A percentile compares a stretch with the other conserved stretches of the same genome.
These are phyloP conservation scores for Lotus japonicus DNA, from an alignment of 306 rosid genomes.

Conservation along the genomic window DNA sequence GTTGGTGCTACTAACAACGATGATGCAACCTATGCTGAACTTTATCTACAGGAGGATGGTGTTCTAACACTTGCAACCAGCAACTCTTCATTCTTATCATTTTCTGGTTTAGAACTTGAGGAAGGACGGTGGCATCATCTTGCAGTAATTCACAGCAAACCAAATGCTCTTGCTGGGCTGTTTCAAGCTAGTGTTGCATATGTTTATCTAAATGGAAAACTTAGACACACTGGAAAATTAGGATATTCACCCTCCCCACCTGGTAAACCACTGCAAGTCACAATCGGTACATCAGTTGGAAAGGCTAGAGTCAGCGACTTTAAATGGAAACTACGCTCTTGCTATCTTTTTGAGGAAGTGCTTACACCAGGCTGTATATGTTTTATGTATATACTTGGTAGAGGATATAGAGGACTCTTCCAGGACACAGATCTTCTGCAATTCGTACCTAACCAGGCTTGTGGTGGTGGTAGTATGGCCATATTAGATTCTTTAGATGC, in stretches of 20 bases:
- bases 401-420: conserved; percentile 96
- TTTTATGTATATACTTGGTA: conserved; percentile 95
- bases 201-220: conserved; percentile 92
- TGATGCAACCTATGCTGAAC: conserved; percentile 71
- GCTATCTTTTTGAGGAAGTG: conserved; percentile 98
- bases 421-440: conserved; percentile 96
- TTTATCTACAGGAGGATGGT: conserved; percentile 96
- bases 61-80: conserved; percentile 93
- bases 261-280: conserved; percentile 90
- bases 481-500: conserved; percentile 91
- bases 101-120: conserved; percentile 89
- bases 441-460: conserved; percentile 95
- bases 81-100: conserved; percentile 68
- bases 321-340: conserved; percentile 90
- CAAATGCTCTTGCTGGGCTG: conserved; percentile 99
- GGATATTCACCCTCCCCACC: conserved; percentile 96
- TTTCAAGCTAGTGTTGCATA: conserved; percentile 98
- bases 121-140: conserved; percentile 99
- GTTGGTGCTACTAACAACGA: conserved; percentile 84
- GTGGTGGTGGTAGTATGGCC: conserved; percentile 99
- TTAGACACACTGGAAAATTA: conserved; percentile 91
- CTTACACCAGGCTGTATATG: conserved; percentile 84
- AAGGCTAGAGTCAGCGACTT: conserved; percentile 75
- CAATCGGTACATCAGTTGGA: conserved; percentile 73
- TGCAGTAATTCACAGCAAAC: conserved; percentile 95